Base-by-base conservation (phyloP, 164 flowering plant species). In the Berberis vulgaris region DNA sequence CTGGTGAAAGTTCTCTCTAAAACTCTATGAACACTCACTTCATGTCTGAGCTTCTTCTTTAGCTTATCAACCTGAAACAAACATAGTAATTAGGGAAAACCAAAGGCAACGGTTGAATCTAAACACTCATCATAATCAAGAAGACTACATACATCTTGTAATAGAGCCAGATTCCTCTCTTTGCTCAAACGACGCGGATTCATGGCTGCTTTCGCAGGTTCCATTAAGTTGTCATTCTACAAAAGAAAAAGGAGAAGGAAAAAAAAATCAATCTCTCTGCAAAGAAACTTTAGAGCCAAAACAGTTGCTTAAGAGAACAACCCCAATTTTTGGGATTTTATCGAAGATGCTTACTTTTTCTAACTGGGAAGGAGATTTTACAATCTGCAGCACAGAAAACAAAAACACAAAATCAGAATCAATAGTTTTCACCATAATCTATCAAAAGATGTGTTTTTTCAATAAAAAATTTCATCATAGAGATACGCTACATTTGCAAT, bases 11-110 rank as follows among this genome's bases (percentile, higher is more conserved):
- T 97, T 64, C 98, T 84, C 72, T 89, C 84, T 68, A 93, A 64
- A 61, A 94, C 98, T 77, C 96, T 77, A 64, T 88, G 96, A 52
- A 92, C 85, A 68, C 80, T 84, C 77, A 88, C 91, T 78, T 92
- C 98, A 55, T 83, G 87, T 70, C 90, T 83, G 8, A 92, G 91
- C 76, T 83, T 86, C 81, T 81, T 82, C 84, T 79, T 85, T 53
- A 92, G 80, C 83, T 85, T 88, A 73, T 89, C 89, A 60, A 92
- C 91, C 98, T 89, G 79, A 26, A 74, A 72, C 55, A 56, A 3
- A 4, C 40, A 10, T 3, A 38, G 7, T 56, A 57, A 54, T 56
- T 13, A n/a, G 55, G 69, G n/a, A 45, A 52, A 52, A 1, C n/a
- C 3, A 52, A 5, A 46, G 0, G 49, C 1, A 52, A 52, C n/a